Base-by-base conservation (phyloP, 2,329 filamentous ascomycete species). In the Tolypocladium pustulatum region DNA sequence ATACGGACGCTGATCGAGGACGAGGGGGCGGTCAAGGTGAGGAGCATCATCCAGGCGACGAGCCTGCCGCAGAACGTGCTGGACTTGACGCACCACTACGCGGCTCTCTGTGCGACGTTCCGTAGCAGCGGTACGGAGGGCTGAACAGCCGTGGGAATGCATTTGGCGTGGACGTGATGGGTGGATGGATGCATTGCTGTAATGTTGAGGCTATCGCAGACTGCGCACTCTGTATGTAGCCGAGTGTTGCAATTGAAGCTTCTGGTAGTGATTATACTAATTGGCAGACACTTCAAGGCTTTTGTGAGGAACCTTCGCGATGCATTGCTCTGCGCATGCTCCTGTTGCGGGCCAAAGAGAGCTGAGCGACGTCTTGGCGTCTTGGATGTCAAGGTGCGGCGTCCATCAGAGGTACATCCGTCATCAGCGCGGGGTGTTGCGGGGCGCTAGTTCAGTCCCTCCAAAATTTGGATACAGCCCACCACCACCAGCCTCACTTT, bases 11-110 rank as follows among this genome's bases (percentile, higher is more conserved):
- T 99, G 64, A 99, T 99, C 69, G 94, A 97, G 74, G 92, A 97
- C 65, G 94, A 99, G 75, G 94, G 94, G 60, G 93, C 93, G 1
- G 90, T 99, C 72, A 99, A 99, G 76, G 89, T 99, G 58, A 84
- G 94, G 69, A 97, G 91, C 72, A 96, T 99, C 69, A 91, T 99
- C 57, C 94, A 99, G 74, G 91, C 93, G 1, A 97, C 93, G 3
- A 96, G 89, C 71, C 76, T 99, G 62, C 92, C 93, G 13, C 94
- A 97, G 74, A 87, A 89, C 60, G 92, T 99, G 43, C 81, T 97
- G 58, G 93, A 97, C 71, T 77, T 99, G 60, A 97, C 94, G 32
- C 93, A 99, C 73, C 90, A 97, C 71, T 99, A 99, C 71, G 94
- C 93, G 25, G 90, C 91, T 59, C 79, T 99, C 40, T 99, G 94